phyloP scores from a whole-genome alignment of 208 protist species.

The Kentomonas sorsogonicus region DNA sequence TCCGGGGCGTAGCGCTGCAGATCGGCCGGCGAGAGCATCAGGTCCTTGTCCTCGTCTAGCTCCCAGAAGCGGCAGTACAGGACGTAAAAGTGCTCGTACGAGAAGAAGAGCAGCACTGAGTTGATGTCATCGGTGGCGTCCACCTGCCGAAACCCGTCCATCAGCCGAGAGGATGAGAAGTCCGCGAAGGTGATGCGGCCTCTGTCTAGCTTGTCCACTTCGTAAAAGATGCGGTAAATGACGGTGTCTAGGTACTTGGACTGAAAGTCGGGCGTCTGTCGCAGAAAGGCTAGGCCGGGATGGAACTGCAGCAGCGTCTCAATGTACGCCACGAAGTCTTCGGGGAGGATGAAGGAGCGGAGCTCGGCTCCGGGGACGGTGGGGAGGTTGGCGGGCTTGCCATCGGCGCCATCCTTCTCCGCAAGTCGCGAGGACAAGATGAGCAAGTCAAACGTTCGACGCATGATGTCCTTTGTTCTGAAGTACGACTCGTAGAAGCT shows the following conservation, averaged over 20 bases:
- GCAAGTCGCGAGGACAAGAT: conserved; percentile 42
- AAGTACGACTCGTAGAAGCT: conserved; percentile 78
- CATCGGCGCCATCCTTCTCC: background rate
- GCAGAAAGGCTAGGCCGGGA: conserved; percentile 91
- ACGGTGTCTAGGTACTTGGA: conserved; percentile 93
- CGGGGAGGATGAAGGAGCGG: conserved; percentile 46
- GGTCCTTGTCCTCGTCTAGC: conserved; percentile 94
- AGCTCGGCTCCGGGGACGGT: conserved; percentile 6
- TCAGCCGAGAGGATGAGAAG: conserved; percentile 61
- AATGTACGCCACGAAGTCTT: conserved; percentile 80
- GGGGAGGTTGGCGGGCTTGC: conserved; percentile 3
- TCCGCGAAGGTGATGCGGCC: conserved; percentile 78
- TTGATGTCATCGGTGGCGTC: conserved; percentile 90
- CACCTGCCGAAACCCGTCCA: conserved; percentile 76
- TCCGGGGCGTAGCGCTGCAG: conserved; percentile 81
- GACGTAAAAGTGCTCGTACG: conserved; percentile 99
- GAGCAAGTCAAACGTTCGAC: conserved; percentile 79
- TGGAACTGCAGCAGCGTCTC: conserved; percentile 80
- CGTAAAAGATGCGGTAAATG: conserved; percentile 94
- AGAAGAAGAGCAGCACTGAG: conserved; percentile 92
- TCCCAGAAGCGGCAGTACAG: conserved; percentile 99
- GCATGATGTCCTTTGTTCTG: conserved; percentile 51
- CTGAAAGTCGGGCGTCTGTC: conserved; percentile 93
- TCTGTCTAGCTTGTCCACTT: conserved; percentile 78
- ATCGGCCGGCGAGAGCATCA: conserved; percentile 84